Conservation (phyloP, 441 rosid genomes). For the Croton setiger region DNA sequence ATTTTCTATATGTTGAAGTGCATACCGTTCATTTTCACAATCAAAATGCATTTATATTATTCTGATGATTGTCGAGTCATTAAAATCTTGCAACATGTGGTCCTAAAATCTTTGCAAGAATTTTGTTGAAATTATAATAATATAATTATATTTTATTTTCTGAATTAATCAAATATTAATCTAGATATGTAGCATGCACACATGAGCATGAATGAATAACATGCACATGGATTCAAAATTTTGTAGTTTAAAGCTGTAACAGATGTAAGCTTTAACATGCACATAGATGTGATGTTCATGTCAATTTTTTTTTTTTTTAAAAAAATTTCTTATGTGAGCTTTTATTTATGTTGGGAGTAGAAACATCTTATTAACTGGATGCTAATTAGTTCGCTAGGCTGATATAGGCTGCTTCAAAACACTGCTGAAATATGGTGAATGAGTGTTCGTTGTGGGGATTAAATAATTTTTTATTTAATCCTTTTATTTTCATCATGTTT, state of each 20-base stretch:
- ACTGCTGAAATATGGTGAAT: not conserved
- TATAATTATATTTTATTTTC: not conserved
- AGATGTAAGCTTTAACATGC: not conserved
- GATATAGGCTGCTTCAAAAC: not conserved
- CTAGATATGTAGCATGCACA: not conserved
- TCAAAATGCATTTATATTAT: not conserved
- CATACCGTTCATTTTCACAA: not conserved
- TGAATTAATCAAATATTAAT: not conserved
- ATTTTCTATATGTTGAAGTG: too few species aligned
- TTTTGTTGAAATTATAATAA: not conserved
- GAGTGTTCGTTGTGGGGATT: not conserved
- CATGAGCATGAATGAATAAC: not conserved
- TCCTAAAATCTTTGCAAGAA: too few species aligned
- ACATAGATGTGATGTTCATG: not conserved
- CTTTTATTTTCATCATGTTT: not conserved
- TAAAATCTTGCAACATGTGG: too few species aligned
- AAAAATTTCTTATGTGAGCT: not conserved
- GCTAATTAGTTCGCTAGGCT: not conserved
- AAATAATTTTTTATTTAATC: not conserved
- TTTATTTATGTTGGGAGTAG: not conserved
- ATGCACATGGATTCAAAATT: not conserved
- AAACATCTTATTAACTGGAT: not conserved
- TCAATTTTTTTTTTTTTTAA: not conserved
- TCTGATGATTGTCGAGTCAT: not conserved
- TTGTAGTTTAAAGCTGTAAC: not conserved